Conservation (phyloP, 2,329 filamentous ascomycete species). For the Plectosphaerella sp. region DNA sequence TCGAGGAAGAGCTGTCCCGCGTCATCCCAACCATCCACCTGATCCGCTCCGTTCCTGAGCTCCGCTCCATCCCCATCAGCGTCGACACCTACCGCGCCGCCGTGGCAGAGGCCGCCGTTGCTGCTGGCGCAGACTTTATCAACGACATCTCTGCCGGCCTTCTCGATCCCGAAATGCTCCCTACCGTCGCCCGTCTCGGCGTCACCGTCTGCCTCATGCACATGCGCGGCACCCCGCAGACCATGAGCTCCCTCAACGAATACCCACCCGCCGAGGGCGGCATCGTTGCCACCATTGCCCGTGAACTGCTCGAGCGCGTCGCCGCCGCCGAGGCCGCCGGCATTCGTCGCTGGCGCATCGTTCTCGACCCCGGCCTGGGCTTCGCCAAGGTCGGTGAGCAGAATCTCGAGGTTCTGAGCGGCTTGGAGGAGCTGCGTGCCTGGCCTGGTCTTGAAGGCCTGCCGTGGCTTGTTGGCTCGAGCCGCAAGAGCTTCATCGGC, state of each 20-base stretch:
- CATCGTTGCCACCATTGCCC: slow-evolving; percentile 59
- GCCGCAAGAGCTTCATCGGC: slow-evolving; percentile 87
- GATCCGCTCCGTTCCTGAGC: slow-evolving; percentile 64
- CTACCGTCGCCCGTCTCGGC: slow-evolving; percentile 70
- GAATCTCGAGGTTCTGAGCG: slow-evolving; percentile 74
- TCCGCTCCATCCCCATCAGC: slow-evolving; percentile 66
- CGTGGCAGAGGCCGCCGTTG: slow-evolving; percentile 73
- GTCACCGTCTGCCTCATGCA: slow-evolving; percentile 86
- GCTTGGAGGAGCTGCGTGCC: slow-evolving; percentile 58
- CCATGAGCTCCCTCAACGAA: slow-evolving; percentile 66
- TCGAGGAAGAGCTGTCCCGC: slow-evolving; percentile 70
- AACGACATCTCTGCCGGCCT: slow-evolving; percentile 88
- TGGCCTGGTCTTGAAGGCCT: slow-evolving; percentile 64
- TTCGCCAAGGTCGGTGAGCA: slow-evolving; percentile 83
- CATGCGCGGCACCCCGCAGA: slow-evolving; percentile 83
- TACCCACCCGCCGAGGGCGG: slow-evolving; percentile 57
- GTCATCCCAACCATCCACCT: slow-evolving; percentile 74
- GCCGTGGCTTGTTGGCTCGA: slow-evolving; percentile 86
- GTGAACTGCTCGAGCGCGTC: slow-evolving; percentile 67
- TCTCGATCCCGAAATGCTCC: slow-evolving; percentile 77
- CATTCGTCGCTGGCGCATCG: slow-evolving; percentile 86
- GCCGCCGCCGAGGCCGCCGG: slow-evolving; percentile 73
- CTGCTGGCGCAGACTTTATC: slow-evolving; percentile 82
- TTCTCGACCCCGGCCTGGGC: slow-evolving; percentile 89
- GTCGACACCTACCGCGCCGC: slow-evolving; percentile 88